These are phyloP conservation scores for Aureobasidium sp. DNA, from an alignment of 2,329 filamentous ascomycete species.

Conservation along the genomic window DNA sequence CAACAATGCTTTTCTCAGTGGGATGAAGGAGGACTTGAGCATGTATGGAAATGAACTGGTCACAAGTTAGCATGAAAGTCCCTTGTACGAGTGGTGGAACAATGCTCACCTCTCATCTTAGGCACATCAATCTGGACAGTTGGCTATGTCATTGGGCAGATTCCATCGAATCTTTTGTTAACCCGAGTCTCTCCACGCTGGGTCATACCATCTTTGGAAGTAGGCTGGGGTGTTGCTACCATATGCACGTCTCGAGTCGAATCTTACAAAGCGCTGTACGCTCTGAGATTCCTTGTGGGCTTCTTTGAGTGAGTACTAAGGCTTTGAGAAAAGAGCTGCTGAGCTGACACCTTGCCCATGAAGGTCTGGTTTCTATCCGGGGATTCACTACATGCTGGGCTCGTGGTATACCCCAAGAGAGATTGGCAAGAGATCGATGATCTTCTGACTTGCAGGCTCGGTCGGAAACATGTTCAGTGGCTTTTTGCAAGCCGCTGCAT, in stretches of 20 bases:
- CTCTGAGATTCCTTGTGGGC: constrained; percentile 34
- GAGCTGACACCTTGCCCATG: not conserved
- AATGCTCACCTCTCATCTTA: constrained; percentile 21
- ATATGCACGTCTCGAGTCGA: constrained; percentile 31
- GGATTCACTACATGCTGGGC: constrained; percentile 51
- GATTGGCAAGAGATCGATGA: constrained; percentile 51
- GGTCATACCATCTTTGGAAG: constrained; percentile 31
- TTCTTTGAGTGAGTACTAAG: constrained; percentile 35
- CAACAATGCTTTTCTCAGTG: constrained; percentile 34
- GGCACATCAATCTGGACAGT: constrained; percentile 11
- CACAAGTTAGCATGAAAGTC: not conserved
- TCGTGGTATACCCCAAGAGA: constrained; percentile 54
- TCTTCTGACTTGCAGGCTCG: constrained; percentile 52
- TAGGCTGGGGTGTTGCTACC: constrained; percentile 33
- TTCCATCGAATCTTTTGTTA: constrained; percentile 30
- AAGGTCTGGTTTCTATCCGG: constrained; percentile 46
- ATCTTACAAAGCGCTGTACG: constrained; percentile 31
- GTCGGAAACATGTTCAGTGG: constrained; percentile 55
- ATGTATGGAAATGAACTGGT: constrained; percentile 31
- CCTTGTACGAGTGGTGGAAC: too few species aligned
- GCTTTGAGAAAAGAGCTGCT: not conserved
- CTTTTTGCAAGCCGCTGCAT: constrained; percentile 50
- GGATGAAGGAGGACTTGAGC: constrained; percentile 33
- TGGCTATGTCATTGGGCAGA: constrained; percentile 31
- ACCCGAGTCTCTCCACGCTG: constrained; percentile 26